Percentiles rank a stretch among this genome's conserved stretches.
These are phyloP conservation scores for Clavispora asparagi DNA, from an alignment of 805 yeast species.

Conservation along the genomic window DNA sequence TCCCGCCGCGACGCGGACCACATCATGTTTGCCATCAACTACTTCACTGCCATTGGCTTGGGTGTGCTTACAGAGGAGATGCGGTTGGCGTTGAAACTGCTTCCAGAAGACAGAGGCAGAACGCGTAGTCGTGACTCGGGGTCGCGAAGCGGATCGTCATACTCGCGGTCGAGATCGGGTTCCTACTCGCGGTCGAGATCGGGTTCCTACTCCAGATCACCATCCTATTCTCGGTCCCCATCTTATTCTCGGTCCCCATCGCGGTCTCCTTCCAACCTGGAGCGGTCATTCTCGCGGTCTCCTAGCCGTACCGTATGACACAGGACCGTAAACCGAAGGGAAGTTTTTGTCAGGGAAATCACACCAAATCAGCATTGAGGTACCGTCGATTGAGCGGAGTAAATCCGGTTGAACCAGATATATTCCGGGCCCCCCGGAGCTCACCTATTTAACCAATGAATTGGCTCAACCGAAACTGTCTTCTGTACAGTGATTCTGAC, in stretches of 20 bases:
- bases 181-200: conserved; percentile 3
- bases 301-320: neutral
- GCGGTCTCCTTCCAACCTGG: neutral
- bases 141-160: conserved; percentile 1
- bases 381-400: too few species aligned
- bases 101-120: conserved; percentile 23
- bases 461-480: too few species aligned
- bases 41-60: conserved; percentile 86
- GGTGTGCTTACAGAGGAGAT: conserved; percentile 79
- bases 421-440: too few species aligned
- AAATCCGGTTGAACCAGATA: too few species aligned
- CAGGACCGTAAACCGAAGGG: too few species aligned
- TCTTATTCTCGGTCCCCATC: conserved; percentile 1
- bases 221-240: neutral
- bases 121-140: conserved; percentile 10
- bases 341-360: too few species aligned
- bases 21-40: conserved; percentile 77
- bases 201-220: neutral
- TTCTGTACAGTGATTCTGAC: too few species aligned
- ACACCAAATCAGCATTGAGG: too few species aligned
- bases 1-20: conserved; percentile 38
- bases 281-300: neutral
- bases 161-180: conserved; percentile 4
- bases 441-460: too few species aligned
- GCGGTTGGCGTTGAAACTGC: conserved; percentile 49